These are phyloP conservation scores for Nakaseomyces nivariensis DNA, from an alignment of 1,139 yeast species.

Conservation along the genomic window DNA sequence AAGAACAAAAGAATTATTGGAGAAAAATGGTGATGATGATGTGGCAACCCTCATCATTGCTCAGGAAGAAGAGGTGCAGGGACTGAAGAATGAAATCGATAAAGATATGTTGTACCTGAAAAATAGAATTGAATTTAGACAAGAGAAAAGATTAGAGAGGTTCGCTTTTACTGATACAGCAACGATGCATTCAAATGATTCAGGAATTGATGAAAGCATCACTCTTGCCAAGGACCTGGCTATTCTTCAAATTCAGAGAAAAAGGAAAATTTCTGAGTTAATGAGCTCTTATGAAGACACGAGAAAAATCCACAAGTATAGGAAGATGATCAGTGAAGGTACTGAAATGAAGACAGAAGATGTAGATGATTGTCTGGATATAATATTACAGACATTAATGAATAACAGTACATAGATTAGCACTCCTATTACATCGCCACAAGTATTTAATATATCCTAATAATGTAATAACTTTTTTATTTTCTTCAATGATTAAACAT, in stretches of 20 bases:
- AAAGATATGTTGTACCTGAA: constrained; percentile 28
- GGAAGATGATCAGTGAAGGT: constrained; percentile 70
- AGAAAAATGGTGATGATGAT: constrained; percentile 40
- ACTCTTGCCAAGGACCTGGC: constrained; percentile 22
- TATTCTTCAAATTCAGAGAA: constrained; percentile 40
- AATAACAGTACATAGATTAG: constrained; percentile 7
- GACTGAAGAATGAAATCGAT: constrained; percentile 24
- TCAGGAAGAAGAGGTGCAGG: constrained; percentile 34
- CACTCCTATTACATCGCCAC: neutral
- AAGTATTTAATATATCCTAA: too few relatives aligned
- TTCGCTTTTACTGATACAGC: constrained; percentile 39
- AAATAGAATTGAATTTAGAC: constrained; percentile 44
- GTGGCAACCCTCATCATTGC: constrained; percentile 33
- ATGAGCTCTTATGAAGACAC: constrained; percentile 39
- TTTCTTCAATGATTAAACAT: neutral
- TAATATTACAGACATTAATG: constrained; percentile 23
- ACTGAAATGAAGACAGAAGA: constrained; percentile 76
- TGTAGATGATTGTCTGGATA: constrained; percentile 29
- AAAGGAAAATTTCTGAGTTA: constrained; percentile 36
- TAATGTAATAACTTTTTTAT: too few relatives aligned
- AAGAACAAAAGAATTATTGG: constrained; percentile 27
- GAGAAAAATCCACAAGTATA: constrained; percentile 64
- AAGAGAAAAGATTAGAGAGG: constrained; percentile 34
- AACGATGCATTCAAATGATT: constrained; percentile 25
- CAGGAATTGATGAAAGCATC: neutral